phyloP scores from a whole-genome alignment of 345 rosid species.

The Moringa oleifera region DNA sequence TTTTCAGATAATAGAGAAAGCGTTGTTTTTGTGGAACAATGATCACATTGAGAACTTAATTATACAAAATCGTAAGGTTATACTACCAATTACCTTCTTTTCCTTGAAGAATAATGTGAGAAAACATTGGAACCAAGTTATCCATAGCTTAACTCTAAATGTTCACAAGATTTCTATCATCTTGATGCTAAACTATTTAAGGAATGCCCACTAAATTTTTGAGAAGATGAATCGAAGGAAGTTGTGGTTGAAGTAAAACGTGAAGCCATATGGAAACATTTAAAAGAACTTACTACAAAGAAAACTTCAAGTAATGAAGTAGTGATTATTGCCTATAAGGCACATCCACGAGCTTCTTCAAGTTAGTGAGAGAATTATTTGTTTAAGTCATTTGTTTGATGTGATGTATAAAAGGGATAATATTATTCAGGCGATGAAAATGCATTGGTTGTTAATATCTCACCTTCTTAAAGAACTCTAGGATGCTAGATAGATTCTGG shows the following conservation, averaged over 20 bases:
- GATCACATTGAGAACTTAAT: constrained; percentile 41
- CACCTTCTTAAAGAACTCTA: too few relatives aligned
- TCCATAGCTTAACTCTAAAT: too few relatives aligned
- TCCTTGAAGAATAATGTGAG: constrained; percentile 38
- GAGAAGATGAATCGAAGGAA: constrained; percentile 29
- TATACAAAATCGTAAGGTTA: constrained; percentile 34
- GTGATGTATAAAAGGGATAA: too few relatives aligned
- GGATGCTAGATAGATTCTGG: too few relatives aligned
- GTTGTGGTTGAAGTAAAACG: constrained; percentile 28
- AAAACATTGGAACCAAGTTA: constrained; percentile 46
- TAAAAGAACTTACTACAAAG: constrained; percentile 37
- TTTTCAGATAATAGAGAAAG: constrained; percentile 43
- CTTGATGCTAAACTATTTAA: constrained; percentile 39
- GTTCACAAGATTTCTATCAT: constrained; percentile 43
- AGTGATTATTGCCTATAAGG: constrained; percentile 16
- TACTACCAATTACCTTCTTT: constrained; percentile 42
- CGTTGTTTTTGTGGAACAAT: too few relatives aligned
- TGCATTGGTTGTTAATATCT: too few relatives aligned
- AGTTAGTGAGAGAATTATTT: too few relatives aligned
- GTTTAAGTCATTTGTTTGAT: too few relatives aligned
- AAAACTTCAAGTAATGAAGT: constrained; percentile 21
- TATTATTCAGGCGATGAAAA: too few relatives aligned
- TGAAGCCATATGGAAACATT: constrained; percentile 36
- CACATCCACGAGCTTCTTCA: too few relatives aligned
- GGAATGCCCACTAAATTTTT: constrained; percentile 35